Evolutionary conservation across 352 stramenopile genomes (phyloP).

Genomic region (Globisporangium sylvaticum): DNA sequence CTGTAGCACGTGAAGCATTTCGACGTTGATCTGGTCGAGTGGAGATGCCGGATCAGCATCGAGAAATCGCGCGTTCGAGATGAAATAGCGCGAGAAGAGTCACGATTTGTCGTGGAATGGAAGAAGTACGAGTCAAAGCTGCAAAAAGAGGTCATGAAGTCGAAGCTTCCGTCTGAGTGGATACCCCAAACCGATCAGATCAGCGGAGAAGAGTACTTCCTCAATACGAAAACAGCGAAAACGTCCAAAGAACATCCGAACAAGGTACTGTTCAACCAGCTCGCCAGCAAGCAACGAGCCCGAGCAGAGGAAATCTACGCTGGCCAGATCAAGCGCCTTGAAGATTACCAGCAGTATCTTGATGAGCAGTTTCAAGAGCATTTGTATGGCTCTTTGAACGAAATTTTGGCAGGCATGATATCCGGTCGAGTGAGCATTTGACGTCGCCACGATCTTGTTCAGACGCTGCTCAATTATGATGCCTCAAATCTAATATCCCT

Average conservation of each 20-base stretch:
- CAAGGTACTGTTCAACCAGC: constrained; percentile 23
- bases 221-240: constrained; percentile 35
- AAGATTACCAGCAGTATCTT: constrained; percentile 22
- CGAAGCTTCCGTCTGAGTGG: constrained; percentile 33
- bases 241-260: constrained; percentile 34
- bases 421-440: background rate
- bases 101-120: constrained; percentile 27
- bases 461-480: background rate
- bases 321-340: constrained; percentile 18
- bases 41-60: constrained; percentile 26
- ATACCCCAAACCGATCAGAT: constrained; percentile 38
- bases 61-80: constrained; percentile 19
- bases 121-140: constrained; percentile 31
- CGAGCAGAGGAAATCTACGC: constrained; percentile 24
- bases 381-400: constrained; percentile 1
- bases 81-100: constrained; percentile 24
- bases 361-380: constrained; percentile 14
- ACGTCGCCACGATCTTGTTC: background rate
- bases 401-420: constrained; percentile 15
- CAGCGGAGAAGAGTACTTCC: constrained; percentile 34
- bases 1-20: constrained; percentile 1
- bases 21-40: constrained; percentile 26
- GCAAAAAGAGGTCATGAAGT: constrained; percentile 34
- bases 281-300: constrained; percentile 26
- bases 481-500: background rate